phyloP scores from a whole-genome alignment of 352 stramenopile species.

The Elongisporangium prolatum region DNA sequence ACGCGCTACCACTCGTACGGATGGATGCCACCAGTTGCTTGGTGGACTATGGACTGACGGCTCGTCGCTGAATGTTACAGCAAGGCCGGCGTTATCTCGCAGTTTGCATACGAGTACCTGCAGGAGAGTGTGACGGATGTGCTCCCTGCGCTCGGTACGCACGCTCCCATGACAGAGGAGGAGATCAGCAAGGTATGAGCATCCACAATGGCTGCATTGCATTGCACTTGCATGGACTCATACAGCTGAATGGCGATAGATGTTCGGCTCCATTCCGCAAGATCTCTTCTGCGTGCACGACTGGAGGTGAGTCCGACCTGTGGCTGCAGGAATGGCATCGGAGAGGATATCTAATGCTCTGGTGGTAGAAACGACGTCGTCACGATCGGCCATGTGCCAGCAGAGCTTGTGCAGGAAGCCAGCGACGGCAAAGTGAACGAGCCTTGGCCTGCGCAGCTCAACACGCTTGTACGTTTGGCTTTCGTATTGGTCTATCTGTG shows the following conservation, averaged over 20 bases:
- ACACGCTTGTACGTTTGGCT: slow-evolving; percentile 82
- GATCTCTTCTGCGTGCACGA: slow-evolving; percentile 93
- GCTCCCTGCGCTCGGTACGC: slow-evolving; percentile 93
- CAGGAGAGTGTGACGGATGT: slow-evolving; percentile 83
- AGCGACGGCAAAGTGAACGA: slow-evolving; percentile 95
- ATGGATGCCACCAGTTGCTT: slow-evolving; percentile 1
- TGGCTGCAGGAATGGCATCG: not conserved
- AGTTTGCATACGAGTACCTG: slow-evolving; percentile 92
- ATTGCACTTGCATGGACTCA: not conserved
- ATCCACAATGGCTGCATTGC: not conserved
- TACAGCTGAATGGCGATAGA: slow-evolving; percentile 28
- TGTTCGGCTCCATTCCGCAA: slow-evolving; percentile 92
- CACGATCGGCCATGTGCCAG: slow-evolving; percentile 93
- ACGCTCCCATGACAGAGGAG: slow-evolving; percentile 93
- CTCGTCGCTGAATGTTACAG: slow-evolving; percentile 16
- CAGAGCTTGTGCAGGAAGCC: slow-evolving; percentile 88
- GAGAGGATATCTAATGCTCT: too few relatives aligned
- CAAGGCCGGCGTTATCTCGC: slow-evolving; percentile 90
- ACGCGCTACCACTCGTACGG: slow-evolving; percentile 93
- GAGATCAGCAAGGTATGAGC: slow-evolving; percentile 80
- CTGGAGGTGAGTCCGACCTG: slow-evolving; percentile 71
- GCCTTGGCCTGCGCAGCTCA: slow-evolving; percentile 95
- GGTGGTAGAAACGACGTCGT: slow-evolving; percentile 90
- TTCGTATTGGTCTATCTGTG: not conserved
- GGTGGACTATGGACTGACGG: not conserved